phyloP scores from a whole-genome alignment of 2,329 filamentous ascomycete species.

The Metarhizium sp. region DNA sequence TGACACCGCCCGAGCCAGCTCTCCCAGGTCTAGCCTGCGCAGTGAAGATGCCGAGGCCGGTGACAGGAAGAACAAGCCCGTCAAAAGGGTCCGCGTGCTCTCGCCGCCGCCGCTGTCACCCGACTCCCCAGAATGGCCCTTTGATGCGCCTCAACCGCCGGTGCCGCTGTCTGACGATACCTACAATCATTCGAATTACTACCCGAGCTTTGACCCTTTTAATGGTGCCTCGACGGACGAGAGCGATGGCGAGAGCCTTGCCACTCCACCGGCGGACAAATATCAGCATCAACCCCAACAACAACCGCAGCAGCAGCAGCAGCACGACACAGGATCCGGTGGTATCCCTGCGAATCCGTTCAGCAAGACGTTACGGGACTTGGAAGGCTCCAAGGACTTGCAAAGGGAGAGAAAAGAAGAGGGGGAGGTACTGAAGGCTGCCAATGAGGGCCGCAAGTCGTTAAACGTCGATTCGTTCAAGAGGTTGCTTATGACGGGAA shows the following conservation, averaged over 20 bases:
- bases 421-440: conserved; percentile 22
- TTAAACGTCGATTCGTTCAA: conserved; percentile 74
- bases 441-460: conserved; percentile 29
- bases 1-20: conserved; percentile 10
- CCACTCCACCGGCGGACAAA: conserved; percentile 10
- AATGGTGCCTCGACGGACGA: conserved; percentile 16
- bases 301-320: not conserved
- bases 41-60: conserved; percentile 2
- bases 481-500: conserved; percentile 65
- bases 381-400: conserved; percentile 30
- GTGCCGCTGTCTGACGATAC: conserved; percentile 16
- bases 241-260: conserved; percentile 17
- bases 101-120: conserved; percentile 54
- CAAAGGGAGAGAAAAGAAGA: conserved; percentile 20
- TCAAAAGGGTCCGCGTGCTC: conserved; percentile 59
- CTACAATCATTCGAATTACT: conserved; percentile 8
- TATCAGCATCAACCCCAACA: not conserved
- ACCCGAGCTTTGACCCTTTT: conserved; percentile 21
- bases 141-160: conserved; percentile 19
- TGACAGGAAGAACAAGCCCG: conserved; percentile 36
- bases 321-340: not conserved
- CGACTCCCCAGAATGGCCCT: conserved; percentile 34
- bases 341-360: conserved; percentile 34
- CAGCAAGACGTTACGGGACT: conserved; percentile 42
- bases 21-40: conserved; percentile 12